A percentile compares a stretch with the other conserved stretches of the same genome.
Evolutionary conservation across 2,329 filamentous ascomycete species (phyloP).

Genomic region (Metarhizium album): DNA sequence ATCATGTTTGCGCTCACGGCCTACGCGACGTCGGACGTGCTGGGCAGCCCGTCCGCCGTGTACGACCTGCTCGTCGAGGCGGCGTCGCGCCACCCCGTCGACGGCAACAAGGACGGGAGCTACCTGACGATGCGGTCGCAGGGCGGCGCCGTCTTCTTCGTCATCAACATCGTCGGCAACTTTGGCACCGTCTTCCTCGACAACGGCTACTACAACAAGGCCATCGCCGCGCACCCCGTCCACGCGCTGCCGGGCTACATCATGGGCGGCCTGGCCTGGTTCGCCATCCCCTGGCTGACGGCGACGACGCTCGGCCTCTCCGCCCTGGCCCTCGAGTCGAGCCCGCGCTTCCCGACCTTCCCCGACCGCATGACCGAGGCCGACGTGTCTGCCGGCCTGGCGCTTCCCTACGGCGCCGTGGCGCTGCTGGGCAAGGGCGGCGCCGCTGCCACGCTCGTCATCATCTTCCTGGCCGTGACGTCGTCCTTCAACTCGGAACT

Average conservation of each 20-base stretch:
- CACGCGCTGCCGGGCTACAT: slow-evolving; percentile 84
- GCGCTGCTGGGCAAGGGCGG: slow-evolving; percentile 74
- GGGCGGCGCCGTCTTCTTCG: slow-evolving; percentile 79
- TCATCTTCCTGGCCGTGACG: slow-evolving; percentile 87
- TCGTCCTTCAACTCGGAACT: slow-evolving; percentile 73
- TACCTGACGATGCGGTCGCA: slow-evolving; percentile 69
- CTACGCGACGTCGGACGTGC: slow-evolving; percentile 60
- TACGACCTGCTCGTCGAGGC: slow-evolving; percentile 69
- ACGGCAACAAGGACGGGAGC: slow-evolving; percentile 68
- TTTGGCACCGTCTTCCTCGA: slow-evolving; percentile 80
- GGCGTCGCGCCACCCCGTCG: slow-evolving; percentile 58
- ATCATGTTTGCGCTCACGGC: slow-evolving; percentile 75
- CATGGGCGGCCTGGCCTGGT: slow-evolving; percentile 78
- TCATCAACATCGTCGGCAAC: slow-evolving; percentile 78
- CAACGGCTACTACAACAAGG: slow-evolving; percentile 88
- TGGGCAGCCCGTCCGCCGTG: slow-evolving; percentile 67
- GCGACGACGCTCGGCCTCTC: slow-evolving; percentile 83
- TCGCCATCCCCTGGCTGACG: slow-evolving; percentile 83
- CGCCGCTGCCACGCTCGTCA: slow-evolving; percentile 64
- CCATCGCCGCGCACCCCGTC: slow-evolving; percentile 76
- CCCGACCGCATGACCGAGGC: slow-evolving; percentile 59
- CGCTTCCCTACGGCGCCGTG: slow-evolving; percentile 76
- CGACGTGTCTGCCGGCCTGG: slow-evolving; percentile 74
- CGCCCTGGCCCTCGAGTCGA: slow-evolving; percentile 68
- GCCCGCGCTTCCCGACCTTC: slow-evolving; percentile 60